Conservation (phyloP, 345 rosid species). For the Euphorbia pulcherrima region DNA sequence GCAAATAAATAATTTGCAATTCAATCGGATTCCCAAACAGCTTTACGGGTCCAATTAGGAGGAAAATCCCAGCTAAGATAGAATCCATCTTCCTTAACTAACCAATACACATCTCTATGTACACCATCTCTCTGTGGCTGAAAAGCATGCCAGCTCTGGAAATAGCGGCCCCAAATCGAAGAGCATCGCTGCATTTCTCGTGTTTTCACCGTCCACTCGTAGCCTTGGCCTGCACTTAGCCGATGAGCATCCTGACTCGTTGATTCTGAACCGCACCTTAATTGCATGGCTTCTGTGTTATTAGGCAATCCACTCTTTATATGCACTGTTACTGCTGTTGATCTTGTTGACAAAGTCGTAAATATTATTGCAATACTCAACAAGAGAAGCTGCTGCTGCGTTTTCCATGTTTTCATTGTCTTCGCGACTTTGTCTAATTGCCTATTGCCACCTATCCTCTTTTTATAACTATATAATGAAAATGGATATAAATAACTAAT, state of each 20-base stretch:
- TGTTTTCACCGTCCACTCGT: constrained; percentile 10
- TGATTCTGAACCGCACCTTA: neutral
- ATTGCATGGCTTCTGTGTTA: neutral
- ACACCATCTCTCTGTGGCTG: constrained; percentile 1
- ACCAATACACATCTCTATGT: neutral
- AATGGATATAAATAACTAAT: too few relatives aligned
- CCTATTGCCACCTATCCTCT: too few relatives aligned
- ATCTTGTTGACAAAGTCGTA: neutral
- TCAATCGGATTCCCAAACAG: constrained; percentile 5
- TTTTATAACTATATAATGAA: too few relatives aligned
- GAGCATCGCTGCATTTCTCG: neutral
- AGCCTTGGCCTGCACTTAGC: constrained; percentile 9
- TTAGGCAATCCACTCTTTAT: neutral
- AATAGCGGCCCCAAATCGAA: constrained; percentile 5
- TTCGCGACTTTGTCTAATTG: too few relatives aligned
- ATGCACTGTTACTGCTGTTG: neutral
- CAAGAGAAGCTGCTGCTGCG: neutral
- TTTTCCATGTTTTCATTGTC: neutral
- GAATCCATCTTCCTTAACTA: constrained; percentile 13
- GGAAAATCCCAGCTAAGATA: constrained; percentile 10
- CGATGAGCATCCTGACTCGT: neutral
- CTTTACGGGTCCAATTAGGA: neutral
- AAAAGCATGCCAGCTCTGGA: constrained; percentile 2
- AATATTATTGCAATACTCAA: neutral
- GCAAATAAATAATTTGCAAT: too few relatives aligned